Conservation (phyloP, 805 yeast species). For the Ogataea chonburiensis region DNA sequence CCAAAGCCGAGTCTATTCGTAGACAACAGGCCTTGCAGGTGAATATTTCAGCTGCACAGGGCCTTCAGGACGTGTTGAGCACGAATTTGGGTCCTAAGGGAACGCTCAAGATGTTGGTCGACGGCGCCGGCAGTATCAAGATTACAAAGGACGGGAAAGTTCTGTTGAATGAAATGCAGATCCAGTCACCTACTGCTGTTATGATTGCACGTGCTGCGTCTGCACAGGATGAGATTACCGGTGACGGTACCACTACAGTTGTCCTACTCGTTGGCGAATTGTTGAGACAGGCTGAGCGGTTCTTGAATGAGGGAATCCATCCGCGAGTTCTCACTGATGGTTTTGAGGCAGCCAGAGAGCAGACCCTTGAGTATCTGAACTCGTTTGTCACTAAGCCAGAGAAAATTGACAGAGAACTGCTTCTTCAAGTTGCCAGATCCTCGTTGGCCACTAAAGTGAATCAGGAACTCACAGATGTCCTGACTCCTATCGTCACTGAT, state of each 20-base stretch:
- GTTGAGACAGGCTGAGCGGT: constrained; percentile 91
- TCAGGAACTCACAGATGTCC: constrained; percentile 68
- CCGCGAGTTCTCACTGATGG: constrained; percentile 95
- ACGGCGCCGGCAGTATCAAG: constrained; percentile 94
- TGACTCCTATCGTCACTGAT: constrained; percentile 94
- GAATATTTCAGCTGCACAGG: constrained; percentile 94
- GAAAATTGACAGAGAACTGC: constrained; percentile 77
- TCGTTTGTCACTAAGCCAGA: constrained; percentile 53
- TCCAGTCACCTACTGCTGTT: constrained; percentile 85
- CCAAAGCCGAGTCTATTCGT: constrained; percentile 96
- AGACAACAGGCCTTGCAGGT: constrained; percentile 94
- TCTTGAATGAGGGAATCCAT: constrained; percentile 89
- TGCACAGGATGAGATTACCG: constrained; percentile 99
- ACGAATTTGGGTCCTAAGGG: constrained; percentile 97
- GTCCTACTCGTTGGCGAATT: constrained; percentile 92
- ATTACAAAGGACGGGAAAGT: constrained; percentile 97
- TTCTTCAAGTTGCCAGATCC: constrained; percentile 88
- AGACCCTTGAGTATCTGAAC: constrained; percentile 67
- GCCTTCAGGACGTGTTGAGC: constrained; percentile 87
- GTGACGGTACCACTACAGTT: constrained; percentile 98
- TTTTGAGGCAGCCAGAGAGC: constrained; percentile 83
- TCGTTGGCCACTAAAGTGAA: constrained; percentile 86
- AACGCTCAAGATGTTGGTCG: constrained; percentile 92
- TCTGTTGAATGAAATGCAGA: constrained; percentile 91
- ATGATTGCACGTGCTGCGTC: constrained; percentile 96